phyloP scores from a whole-genome alignment of 2,329 filamentous ascomycete species.

The Trichoderma guizhouense region DNA sequence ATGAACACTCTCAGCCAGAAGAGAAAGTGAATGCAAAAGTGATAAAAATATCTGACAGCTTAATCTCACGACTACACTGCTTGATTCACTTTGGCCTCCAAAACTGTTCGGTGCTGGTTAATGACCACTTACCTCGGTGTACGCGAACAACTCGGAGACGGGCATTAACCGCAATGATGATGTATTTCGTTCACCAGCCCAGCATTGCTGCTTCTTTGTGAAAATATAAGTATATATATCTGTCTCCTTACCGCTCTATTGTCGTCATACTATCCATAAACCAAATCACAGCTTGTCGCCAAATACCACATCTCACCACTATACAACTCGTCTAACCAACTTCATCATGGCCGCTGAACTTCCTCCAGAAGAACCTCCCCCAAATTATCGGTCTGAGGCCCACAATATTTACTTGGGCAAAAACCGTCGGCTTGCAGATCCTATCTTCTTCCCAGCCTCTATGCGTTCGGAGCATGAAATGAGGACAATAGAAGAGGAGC shows the following conservation, averaged over 20 bases:
- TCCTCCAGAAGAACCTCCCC: not conserved
- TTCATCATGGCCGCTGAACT: not conserved
- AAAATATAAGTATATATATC: not conserved
- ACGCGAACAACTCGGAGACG: not conserved
- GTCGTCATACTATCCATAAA: too few relatives aligned
- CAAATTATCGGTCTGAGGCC: not conserved
- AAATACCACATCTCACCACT: not conserved
- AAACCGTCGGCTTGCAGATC: not conserved
- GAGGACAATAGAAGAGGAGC: not conserved
- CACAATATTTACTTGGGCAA: not conserved
- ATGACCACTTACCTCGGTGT: not conserved
- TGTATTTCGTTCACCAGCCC: not conserved
- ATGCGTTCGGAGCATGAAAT: not conserved
- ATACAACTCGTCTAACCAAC: not conserved
- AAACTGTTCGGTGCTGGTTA: not conserved
- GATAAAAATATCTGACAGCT: not conserved
- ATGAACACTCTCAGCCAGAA: not conserved
- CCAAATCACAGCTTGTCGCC: not conserved
- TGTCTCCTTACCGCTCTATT: not conserved
- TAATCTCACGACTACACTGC: not conserved
- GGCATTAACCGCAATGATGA: not conserved
- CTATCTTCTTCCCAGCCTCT: not conserved
- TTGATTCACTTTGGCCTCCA: not conserved
- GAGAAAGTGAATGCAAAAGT: not conserved
- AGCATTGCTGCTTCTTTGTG: not conserved